Percentiles rank a stretch among this genome's conserved stretches.
These are phyloP conservation scores for Penicillium canariense DNA, from an alignment of 495 filamentous ascomycete genomes.

Conservation along the genomic window DNA sequence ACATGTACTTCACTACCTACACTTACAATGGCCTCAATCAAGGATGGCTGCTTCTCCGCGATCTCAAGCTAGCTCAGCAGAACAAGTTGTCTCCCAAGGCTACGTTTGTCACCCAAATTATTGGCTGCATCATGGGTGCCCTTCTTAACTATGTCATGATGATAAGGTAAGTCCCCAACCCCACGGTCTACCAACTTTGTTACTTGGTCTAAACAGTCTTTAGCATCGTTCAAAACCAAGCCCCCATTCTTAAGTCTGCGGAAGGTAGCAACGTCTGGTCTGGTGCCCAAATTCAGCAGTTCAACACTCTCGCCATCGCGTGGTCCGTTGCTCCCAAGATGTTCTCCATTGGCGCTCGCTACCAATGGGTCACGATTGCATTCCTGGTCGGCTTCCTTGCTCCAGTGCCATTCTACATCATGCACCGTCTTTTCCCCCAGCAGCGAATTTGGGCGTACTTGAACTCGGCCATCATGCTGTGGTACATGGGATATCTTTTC, in stretches of 20 bases:
- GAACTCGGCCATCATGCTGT: conserved; percentile 39
- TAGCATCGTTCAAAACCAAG: conserved; percentile 32
- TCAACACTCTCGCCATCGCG: conserved; percentile 32
- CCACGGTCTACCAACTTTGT: background rate
- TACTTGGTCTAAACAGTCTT: no score
- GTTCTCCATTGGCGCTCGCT: background rate
- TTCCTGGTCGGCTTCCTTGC: conserved; percentile 36
- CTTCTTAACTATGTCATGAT: conserved; percentile 42
- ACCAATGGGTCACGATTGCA: conserved; percentile 35
- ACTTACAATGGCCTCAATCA: conserved; percentile 31
- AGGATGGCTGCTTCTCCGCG: conserved; percentile 26
- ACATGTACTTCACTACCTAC: conserved; percentile 31
- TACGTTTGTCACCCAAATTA: conserved; percentile 37
- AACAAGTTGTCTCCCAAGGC: conserved; percentile 30
- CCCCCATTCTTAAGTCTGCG: conserved; percentile 29
- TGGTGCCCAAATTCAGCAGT: conserved; percentile 33
- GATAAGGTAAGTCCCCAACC: conserved; percentile 6
- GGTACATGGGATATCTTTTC: conserved; percentile 40
- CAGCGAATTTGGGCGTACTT: conserved; percentile 15
- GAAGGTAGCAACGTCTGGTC: conserved; percentile 43
- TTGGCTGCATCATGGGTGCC: conserved; percentile 36
- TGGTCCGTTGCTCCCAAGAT: conserved; percentile 26
- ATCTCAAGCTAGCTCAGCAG: conserved; percentile 40
- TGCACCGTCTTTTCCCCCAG: conserved; percentile 17
- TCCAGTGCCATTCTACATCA: conserved; percentile 9